Conservation (phyloP, 2,329 filamentous ascomycete genomes). For the Scedosporium dehoogii region DNA sequence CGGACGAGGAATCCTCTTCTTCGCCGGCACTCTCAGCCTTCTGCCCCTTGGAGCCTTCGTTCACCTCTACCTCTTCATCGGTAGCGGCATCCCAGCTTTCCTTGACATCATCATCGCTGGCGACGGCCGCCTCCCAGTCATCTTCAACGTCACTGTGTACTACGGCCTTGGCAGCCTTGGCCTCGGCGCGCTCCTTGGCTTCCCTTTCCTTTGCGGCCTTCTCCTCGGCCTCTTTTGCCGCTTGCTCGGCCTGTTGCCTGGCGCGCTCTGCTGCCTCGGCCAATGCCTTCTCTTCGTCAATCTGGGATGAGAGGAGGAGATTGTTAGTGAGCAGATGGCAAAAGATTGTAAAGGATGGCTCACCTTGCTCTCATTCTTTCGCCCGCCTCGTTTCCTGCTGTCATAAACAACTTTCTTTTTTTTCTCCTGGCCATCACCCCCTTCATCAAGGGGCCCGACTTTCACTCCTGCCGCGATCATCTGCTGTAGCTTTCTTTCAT, state of each 20-base stretch:
- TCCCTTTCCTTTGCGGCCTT: constrained; percentile 49
- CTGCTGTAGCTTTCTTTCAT: constrained; percentile 73
- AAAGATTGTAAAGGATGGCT: constrained; percentile 6
- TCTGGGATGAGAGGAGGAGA: constrained; percentile 23
- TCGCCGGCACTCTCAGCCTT: constrained; percentile 14
- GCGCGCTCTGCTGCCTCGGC: constrained; percentile 71
- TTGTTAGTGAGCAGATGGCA: not conserved
- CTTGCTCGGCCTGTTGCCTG: constrained; percentile 55
- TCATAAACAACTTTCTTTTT: constrained; percentile 74
- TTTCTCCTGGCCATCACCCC: constrained; percentile 33
- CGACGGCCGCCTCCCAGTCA: constrained; percentile 82
- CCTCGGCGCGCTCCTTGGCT: constrained; percentile 18
- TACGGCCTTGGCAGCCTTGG: constrained; percentile 37
- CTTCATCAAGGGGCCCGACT: constrained; percentile 52
- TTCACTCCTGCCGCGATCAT: constrained; percentile 72
- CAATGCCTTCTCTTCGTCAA: constrained; percentile 69
- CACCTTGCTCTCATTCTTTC: constrained; percentile 45
- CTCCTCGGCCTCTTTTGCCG: constrained; percentile 50
- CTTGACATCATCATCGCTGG: constrained; percentile 71
- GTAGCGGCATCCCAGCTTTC: constrained; percentile 91
- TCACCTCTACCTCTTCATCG: constrained; percentile 49
- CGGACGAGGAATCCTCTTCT: constrained; percentile 32
- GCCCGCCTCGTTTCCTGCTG: constrained; percentile 66
- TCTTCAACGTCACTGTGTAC: constrained; percentile 57
- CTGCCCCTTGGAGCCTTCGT: constrained; percentile 29